Base-by-base conservation (phyloP, 176 grass and related monocot species). In the Lolium rigidum region DNA sequence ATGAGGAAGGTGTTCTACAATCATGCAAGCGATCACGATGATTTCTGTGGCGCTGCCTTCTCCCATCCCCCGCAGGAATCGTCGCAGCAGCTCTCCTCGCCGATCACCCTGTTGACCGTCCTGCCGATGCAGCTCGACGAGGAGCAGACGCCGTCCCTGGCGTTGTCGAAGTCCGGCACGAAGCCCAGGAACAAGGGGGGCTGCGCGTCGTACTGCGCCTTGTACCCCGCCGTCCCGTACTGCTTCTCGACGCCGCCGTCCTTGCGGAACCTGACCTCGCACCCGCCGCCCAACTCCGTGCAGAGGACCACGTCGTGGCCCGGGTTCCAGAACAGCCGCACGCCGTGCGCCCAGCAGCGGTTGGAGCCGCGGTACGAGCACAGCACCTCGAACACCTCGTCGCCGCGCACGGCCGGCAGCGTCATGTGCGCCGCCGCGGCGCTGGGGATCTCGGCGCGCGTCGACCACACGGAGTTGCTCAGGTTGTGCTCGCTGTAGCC, bases 81-180 rank as follows among this genome's bases (percentile, higher is more conserved):
- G 70, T 91, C 85, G 28, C 89, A 91, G 69, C 89, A 91, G 76
- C 89, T 91, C 89, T 84, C 85, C 39, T 87, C 15, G 20, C 89
- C 89, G 28, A 91, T 91, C n/a, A 91, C 89, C 81, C 89, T 80
- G 89, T 87, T 84, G 85, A 91, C 9, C 5, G 61, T 76, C 89
- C 89, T 84, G 26, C 84, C 88, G 21, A 90, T 13, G 65, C 89
- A 91, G 85, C 76, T 91, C 3, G 80, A 51, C n/a, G 81, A 87
- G 1, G 81, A 26, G 76, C 89, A 91, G 2, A 1, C 85, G 68
- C 81, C 77, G 85, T 84, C 85, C 85, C 81, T 76, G 89, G 89
- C 89, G 50, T 91, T 91, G 85, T 91, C 81, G 85, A 91, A 91
- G 80, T 91, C 89, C 60, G 89, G 89, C 81, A 80, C 89, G 51